Percentiles rank a stretch among this genome's conserved stretches.
Evolutionary conservation across 495 filamentous ascomycete species (phyloP).

Genomic region (Lepraria neglecta): DNA sequence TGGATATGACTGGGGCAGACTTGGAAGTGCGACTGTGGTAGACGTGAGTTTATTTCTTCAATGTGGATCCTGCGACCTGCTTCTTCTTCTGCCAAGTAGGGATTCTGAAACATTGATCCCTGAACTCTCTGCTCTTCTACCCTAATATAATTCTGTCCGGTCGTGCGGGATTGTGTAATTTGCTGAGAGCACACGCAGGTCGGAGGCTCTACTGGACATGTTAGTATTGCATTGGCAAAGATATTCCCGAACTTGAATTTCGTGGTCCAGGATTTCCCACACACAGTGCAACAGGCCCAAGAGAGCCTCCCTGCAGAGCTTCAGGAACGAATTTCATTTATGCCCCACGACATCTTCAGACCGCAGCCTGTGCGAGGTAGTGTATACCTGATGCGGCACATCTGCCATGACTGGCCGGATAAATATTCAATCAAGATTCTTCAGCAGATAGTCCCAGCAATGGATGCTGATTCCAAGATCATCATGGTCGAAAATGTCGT

Average conservation of each 20-base stretch:
- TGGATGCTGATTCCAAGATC: slow-evolving; percentile 37
- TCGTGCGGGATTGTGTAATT: no score
- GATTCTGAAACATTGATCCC: background rate
- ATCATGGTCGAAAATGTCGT: slow-evolving; percentile 4
- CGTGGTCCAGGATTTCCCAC: slow-evolving; percentile 27
- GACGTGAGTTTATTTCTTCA: slow-evolving; percentile 11
- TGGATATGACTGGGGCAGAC: slow-evolving; percentile 27
- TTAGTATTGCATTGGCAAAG: slow-evolving; percentile 30
- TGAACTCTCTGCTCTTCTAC: no score
- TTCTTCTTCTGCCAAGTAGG: background rate
- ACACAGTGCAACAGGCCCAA: background rate
- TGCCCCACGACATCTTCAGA: slow-evolving; percentile 28
- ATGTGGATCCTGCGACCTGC: background rate
- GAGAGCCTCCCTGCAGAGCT: background rate
- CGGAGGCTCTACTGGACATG: slow-evolving; percentile 24
- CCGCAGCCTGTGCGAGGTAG: slow-evolving; percentile 44
- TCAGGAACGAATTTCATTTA: background rate
- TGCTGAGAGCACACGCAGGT: background rate
- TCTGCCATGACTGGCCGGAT: slow-evolving; percentile 47
- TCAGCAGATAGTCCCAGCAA: slow-evolving; percentile 34
- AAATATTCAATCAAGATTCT: slow-evolving; percentile 38
- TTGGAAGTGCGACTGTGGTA: slow-evolving; percentile 22
- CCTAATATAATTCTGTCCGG: no score
- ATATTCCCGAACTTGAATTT: slow-evolving; percentile 29
- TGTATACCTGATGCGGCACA: slow-evolving; percentile 47